Evolutionary conservation across 2,329 filamentous ascomycete genomes (phyloP).

Genomic region (Penicillium sp.): DNA sequence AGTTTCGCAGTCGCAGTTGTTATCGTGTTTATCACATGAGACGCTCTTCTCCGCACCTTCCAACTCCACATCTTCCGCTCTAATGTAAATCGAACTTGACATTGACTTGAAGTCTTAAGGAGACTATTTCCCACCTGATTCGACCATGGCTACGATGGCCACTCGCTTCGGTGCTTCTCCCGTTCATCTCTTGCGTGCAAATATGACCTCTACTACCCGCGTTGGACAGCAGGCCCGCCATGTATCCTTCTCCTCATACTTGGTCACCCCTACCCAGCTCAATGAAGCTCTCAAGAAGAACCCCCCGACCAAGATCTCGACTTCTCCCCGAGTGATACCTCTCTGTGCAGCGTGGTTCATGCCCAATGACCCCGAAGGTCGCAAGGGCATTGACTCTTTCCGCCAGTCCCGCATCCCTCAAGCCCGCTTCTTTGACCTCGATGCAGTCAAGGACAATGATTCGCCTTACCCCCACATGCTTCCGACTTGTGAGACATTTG

Average conservation of each 20-base stretch:
- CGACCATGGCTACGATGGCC: constrained; percentile 44
- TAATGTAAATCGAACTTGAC: constrained; percentile 36
- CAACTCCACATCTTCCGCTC: constrained; percentile 20
- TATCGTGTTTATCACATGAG: constrained; percentile 26
- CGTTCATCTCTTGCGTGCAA: constrained; percentile 34
- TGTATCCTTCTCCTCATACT: constrained; percentile 73
- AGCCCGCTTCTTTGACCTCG: constrained; percentile 94
- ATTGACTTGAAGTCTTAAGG: constrained; percentile 16
- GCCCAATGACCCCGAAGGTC: constrained; percentile 78
- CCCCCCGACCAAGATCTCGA: constrained; percentile 77
- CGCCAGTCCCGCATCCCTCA: constrained; percentile 82
- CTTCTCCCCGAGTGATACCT: constrained; percentile 81
- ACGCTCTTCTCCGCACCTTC: constrained; percentile 32
- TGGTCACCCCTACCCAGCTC: constrained; percentile 85
- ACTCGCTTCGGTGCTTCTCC: constrained; percentile 40
- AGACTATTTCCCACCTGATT: constrained; percentile 8
- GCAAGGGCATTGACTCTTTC: constrained; percentile 81
- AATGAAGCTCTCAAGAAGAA: constrained; percentile 82
- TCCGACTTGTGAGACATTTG: constrained; percentile 79
- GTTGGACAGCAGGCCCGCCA: constrained; percentile 49
- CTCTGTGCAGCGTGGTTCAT: constrained; percentile 96
- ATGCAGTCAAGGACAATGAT: constrained; percentile 84
- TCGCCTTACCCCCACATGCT: constrained; percentile 98
- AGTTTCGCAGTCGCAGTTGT: neutral
- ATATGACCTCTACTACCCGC: constrained; percentile 36